Conservation (phyloP, 2,329 filamentous ascomycete species). For the Phyllosticta ampelicida region DNA sequence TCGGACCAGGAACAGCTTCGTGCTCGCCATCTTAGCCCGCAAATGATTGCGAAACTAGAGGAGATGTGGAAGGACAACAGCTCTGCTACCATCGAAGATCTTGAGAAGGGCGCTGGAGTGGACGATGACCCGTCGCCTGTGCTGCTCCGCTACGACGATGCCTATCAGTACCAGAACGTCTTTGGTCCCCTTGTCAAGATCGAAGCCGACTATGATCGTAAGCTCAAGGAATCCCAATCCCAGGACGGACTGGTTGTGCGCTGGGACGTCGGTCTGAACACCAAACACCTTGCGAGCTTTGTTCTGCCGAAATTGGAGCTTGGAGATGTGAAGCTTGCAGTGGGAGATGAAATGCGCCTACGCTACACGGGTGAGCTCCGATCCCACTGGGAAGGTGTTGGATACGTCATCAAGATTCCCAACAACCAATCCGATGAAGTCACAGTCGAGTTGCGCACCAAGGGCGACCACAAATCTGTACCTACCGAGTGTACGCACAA, state of each 20-base stretch:
- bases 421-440: conserved; percentile 99
- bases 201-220: conserved; percentile 97
- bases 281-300: conserved; percentile 93
- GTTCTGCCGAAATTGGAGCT: conserved; percentile 94
- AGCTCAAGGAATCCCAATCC: conserved; percentile 94
- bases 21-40: conserved; percentile 81
- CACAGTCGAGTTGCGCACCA: conserved; percentile 84
- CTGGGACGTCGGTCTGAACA: conserved; percentile 93
- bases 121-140: conserved; percentile 95
- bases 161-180: conserved; percentile 97
- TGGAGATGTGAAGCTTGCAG: conserved; percentile 93
- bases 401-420: conserved; percentile 98
- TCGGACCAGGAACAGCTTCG: conserved; percentile 93
- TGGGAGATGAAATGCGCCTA: conserved; percentile 96
- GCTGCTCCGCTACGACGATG: conserved; percentile 87
- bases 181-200: conserved; percentile 98
- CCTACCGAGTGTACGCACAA: conserved; percentile 95
- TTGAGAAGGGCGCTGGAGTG: conserved; percentile 82
- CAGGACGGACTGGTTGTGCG: conserved; percentile 90
- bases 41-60: conserved; percentile 91
- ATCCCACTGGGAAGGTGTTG: conserved; percentile 89
- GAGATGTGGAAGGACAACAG: conserved; percentile 98
- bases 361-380: conserved; percentile 93
- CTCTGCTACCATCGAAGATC: conserved; percentile 73
- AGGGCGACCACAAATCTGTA: conserved; percentile 90